Conservation (phyloP, 148 eudicot genomes). For the Beta vulgaris region DNA sequence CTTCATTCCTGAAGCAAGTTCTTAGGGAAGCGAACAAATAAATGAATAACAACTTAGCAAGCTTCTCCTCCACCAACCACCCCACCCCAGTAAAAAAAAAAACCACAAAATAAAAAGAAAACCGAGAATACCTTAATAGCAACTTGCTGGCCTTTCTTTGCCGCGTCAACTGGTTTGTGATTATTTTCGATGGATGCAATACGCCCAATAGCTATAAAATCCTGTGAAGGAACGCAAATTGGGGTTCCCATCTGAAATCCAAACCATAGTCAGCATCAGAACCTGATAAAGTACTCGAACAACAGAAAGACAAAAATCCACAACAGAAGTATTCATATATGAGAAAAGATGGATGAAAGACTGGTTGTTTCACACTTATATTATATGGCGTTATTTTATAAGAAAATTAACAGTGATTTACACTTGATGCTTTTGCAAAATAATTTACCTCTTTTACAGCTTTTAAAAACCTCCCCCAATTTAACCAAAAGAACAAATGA, state of each 20-base stretch:
- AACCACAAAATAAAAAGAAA: not conserved
- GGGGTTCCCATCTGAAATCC: conserved; percentile 79
- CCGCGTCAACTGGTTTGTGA: conserved; percentile 64
- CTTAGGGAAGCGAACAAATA: no score
- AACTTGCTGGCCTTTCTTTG: conserved; percentile 80
- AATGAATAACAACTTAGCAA: no score
- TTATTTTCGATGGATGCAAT: conserved; percentile 79
- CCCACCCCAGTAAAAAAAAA: not conserved
- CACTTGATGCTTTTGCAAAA: not conserved
- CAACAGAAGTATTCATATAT: not conserved
- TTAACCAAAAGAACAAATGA: not conserved
- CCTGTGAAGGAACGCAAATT: conserved; percentile 69
- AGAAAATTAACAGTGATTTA: not conserved
- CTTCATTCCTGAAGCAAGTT: not conserved
- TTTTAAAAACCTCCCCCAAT: not conserved
- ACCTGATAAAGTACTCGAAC: not conserved
- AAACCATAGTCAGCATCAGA: conserved; percentile 14
- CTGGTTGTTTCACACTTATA: not conserved
- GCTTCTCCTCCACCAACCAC: no score
- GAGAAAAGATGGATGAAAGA: not conserved
- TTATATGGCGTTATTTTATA: not conserved
- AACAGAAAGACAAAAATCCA: not conserved
- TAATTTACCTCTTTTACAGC: not conserved
- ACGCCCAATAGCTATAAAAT: conserved; percentile 70
- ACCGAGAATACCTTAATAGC: conserved; percentile 67